Evolutionary conservation across 768 basidiomycete genomes (phyloP).

Genomic region (Pleurotus eryngii): DNA sequence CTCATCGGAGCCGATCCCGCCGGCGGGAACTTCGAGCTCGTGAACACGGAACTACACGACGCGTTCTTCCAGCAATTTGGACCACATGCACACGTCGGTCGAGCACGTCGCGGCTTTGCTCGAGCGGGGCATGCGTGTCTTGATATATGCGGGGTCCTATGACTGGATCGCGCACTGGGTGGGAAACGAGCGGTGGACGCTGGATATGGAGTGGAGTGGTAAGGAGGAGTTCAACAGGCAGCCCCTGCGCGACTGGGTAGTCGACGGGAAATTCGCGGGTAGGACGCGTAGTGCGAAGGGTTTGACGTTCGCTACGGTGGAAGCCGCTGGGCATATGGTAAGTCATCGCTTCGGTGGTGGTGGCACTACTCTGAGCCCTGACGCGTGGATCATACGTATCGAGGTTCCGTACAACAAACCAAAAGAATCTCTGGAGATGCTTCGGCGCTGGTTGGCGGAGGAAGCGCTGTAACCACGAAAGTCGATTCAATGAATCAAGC

Average conservation of each 20-base stretch:
- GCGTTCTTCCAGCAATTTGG: conserved; percentile 42
- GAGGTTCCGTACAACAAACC: conserved; percentile 67
- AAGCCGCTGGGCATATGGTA: conserved; percentile 73
- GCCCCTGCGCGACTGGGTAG: conserved; percentile 56
- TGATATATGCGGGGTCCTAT: conserved; percentile 55
- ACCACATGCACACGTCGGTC: conserved; percentile 33
- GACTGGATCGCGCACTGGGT: conserved; percentile 62
- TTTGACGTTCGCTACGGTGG: conserved; percentile 62
- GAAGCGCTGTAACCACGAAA: conserved; percentile 12
- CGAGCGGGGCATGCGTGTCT: conserved; percentile 53
- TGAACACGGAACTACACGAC: conserved; percentile 32
- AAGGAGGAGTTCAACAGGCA: conserved; percentile 31
- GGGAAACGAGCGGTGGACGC: conserved; percentile 41
- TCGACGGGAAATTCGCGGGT: conserved; percentile 43
- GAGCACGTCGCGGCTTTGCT: conserved; percentile 52
- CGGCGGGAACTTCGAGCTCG: conserved; percentile 30
- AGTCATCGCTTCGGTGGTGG: conserved; percentile 12
- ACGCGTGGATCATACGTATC: background rate
- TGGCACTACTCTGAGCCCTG: background rate
- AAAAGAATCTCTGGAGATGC: conserved; percentile 45
- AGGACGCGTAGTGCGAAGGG: conserved; percentile 37
- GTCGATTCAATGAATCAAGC: no score
- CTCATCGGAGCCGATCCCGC: conserved; percentile 61
- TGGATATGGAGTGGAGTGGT: conserved; percentile 42
- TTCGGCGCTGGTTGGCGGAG: conserved; percentile 45